These are phyloP conservation scores for Ephemerocybe angulata DNA, from an alignment of 768 basidiomycete species.

Conservation along the genomic window DNA sequence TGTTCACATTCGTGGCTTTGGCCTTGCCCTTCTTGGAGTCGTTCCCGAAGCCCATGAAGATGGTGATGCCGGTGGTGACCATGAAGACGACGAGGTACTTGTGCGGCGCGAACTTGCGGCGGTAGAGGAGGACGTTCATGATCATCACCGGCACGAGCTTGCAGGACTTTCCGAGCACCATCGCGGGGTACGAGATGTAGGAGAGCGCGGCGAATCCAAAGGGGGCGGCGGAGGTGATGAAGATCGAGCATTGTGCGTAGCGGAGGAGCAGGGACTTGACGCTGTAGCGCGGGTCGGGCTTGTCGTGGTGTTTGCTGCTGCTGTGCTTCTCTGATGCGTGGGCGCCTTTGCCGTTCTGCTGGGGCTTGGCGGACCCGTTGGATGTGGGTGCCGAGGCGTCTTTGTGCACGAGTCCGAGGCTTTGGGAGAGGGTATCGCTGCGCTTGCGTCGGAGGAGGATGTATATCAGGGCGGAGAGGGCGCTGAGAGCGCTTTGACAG, in stretches of 20 bases:
- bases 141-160: constrained; percentile 98
- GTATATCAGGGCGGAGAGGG: constrained; percentile 73
- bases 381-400: constrained; percentile 18
- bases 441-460: constrained; percentile 60
- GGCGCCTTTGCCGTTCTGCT: constrained; percentile 9
- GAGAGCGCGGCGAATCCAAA: constrained; percentile 95
- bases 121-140: constrained; percentile 95
- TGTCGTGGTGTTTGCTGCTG: constrained; percentile 22
- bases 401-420: constrained; percentile 56
- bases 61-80: constrained; percentile 86
- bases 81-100: constrained; percentile 95
- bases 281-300: constrained; percentile 33
- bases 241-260: constrained; percentile 81
- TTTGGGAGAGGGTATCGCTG: constrained; percentile 47
- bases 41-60: constrained; percentile 89
- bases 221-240: constrained; percentile 89
- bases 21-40: constrained; percentile 43
- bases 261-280: constrained; percentile 55
- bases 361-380: constrained; percentile 27
- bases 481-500: constrained; percentile 76
- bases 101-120: constrained; percentile 86
- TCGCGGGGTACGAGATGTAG: constrained; percentile 96
- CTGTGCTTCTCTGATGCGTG: neutral
- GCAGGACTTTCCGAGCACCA: constrained; percentile 98
- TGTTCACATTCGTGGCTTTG: constrained; percentile 26